These are phyloP conservation scores for Termitomyces sp. DNA, from an alignment of 768 basidiomycete species.

Conservation along the genomic window DNA sequence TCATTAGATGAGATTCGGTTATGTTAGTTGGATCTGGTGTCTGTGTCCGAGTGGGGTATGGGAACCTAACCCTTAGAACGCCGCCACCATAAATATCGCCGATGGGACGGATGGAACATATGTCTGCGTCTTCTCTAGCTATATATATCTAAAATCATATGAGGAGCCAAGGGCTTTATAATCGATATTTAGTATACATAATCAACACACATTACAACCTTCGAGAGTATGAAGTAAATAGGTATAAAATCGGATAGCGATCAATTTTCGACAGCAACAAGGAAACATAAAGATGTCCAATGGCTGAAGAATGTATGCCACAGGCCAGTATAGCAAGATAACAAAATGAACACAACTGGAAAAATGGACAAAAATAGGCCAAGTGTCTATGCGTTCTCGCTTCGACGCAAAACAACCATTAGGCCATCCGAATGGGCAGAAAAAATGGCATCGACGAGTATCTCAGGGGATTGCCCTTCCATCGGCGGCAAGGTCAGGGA, in stretches of 20 bases:
- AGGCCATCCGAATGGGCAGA: conserved; percentile 83
- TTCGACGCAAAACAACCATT: conserved; percentile 67
- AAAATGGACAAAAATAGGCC: neutral
- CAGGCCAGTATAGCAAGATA: neutral
- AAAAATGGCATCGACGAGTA: conserved; percentile 75
- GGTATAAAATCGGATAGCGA: neutral
- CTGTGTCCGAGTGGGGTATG: neutral
- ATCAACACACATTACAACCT: conserved; percentile 5
- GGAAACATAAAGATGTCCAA: neutral
- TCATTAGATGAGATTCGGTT: neutral
- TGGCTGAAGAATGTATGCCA: neutral
- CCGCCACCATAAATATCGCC: neutral
- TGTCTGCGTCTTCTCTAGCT: neutral
- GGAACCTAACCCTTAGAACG: neutral
- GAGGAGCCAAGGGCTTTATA: neutral
- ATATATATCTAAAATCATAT: neutral
- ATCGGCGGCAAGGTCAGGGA: conserved; percentile 10
- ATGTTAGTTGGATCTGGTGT: neutral
- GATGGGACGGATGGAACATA: neutral
- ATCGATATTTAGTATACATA: neutral
- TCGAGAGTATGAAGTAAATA: conserved; percentile 2
- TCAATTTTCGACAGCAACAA: neutral
- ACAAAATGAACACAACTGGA: neutral
- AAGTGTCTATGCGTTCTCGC: conserved; percentile 9
- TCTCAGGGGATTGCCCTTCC: conserved; percentile 29